Conservation (phyloP, 495 filamentous ascomycete species). For the Neurospora sp. region DNA sequence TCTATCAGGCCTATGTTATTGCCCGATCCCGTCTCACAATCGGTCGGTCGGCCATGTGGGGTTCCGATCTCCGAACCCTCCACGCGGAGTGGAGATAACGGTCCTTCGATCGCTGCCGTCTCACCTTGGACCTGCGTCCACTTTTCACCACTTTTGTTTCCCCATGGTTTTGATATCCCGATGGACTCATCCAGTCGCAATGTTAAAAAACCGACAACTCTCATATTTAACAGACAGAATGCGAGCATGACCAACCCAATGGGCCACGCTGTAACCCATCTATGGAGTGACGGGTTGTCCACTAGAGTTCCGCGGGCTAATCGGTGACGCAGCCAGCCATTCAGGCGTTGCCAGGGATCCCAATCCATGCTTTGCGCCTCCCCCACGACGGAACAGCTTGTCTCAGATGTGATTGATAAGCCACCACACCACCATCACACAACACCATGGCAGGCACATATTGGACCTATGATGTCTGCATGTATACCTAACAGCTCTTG, state of each 20-base stretch:
- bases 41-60: background rate
- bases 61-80: background rate
- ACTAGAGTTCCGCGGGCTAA: background rate
- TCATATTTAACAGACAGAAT: background rate
- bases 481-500: background rate
- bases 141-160: background rate
- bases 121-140: background rate
- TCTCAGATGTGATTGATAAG: background rate
- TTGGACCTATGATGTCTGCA: background rate
- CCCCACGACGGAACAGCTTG: background rate
- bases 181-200: background rate
- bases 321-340: conserved; percentile 3
- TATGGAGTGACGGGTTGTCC: background rate
- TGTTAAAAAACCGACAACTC: background rate
- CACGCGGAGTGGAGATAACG: background rate
- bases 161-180: background rate
- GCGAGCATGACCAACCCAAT: background rate
- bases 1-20: background rate
- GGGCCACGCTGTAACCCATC: background rate
- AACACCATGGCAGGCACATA: background rate
- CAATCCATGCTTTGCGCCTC: background rate
- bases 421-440: background rate
- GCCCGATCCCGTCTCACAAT: background rate
- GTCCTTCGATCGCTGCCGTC: background rate
- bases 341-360: background rate